Evolutionary conservation across 306 rosid genomes (phyloP), one percentile per base, ranked within the genome.

Genomic region (Begonia masoniana): DNA sequence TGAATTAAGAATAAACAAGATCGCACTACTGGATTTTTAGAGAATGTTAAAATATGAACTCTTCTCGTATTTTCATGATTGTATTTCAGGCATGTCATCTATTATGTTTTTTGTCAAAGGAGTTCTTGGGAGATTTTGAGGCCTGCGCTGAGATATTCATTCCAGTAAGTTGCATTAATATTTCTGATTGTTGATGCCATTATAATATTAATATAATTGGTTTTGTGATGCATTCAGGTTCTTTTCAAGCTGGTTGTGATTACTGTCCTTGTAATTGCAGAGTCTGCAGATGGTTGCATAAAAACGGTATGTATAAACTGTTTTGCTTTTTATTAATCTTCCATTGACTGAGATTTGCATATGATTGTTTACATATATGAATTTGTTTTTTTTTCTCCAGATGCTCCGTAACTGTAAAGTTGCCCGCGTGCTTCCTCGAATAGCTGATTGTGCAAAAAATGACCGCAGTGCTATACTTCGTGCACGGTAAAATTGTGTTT

Each of bases 211-310:
- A 10, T 10, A 6, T 45, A 1, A 45, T 63, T 77, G 36, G 65
- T 63, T 61, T 48, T 65, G 35, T 66, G 55, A 55, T 51, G 57
- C 71, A 43, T 83, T 59, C 99, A 92, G 99, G 94, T 78, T 60
- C 89, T 92, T 77, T 79, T 92, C 87, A 92, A 92, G 96, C 79
- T 92, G 71, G 99, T 92, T 68, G 96, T 92, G 76, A 92, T 92
- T 62, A 92, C 99, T 65, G 99, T 92, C 63, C 99, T 92, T 73
- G 99, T 92, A 74, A 92, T 92, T 77, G 88, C 88, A 52, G 99
- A 92, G 76, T 92, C 96, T 64, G 89, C 99, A 13, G 99, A 92
- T 72, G 84, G 78, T 73, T 92, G 99, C 80, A 79, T 92, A 62
- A 92, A 92, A 75, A 92, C 94, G 89, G 99, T 92, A 86, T 62